Evolutionary conservation across 352 stramenopile species (phyloP).

Genomic region (Phytophthora colocasiae): DNA sequence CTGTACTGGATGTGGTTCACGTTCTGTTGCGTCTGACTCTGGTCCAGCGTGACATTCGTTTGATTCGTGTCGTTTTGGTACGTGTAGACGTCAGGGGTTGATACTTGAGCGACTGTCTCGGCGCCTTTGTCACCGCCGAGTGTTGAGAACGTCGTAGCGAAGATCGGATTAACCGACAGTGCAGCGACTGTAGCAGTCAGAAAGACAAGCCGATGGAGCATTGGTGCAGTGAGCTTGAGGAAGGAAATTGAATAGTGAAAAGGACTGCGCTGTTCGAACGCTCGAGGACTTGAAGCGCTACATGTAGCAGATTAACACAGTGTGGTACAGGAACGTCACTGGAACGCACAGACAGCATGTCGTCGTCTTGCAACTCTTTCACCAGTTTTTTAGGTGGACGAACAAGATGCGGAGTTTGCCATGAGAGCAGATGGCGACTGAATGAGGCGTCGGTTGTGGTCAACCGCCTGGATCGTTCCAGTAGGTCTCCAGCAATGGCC

Average conservation of each 20-base stretch:
- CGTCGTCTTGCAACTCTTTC: slow-evolving; percentile 10
- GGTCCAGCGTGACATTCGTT: slow-evolving; percentile 1
- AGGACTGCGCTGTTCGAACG: slow-evolving; percentile 21
- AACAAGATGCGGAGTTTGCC: slow-evolving; percentile 4
- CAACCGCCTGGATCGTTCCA: slow-evolving; percentile 12
- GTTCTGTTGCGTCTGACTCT: slow-evolving; percentile 15
- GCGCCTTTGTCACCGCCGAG: slow-evolving; percentile 12
- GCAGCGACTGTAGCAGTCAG: slow-evolving; percentile 14
- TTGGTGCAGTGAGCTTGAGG: slow-evolving; percentile 8
- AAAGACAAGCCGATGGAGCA: slow-evolving; percentile 25
- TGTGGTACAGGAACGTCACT: slow-evolving; percentile 3
- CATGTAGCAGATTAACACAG: slow-evolving; percentile 3
- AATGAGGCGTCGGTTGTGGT: slow-evolving; percentile 14
- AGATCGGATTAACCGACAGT: slow-evolving; percentile 5
- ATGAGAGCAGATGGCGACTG: slow-evolving; percentile 19
- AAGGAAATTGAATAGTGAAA: slow-evolving; percentile 25
- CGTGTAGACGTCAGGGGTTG: slow-evolving; percentile 6
- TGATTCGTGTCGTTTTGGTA: slow-evolving; percentile 14
- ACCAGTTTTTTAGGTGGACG: slow-evolving; percentile 28
- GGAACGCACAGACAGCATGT: background rate
- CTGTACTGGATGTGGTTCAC: slow-evolving; percentile 58
- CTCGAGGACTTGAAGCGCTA: slow-evolving; percentile 14
- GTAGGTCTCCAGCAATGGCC: background rate
- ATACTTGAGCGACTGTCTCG: slow-evolving; percentile 19
- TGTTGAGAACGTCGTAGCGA: slow-evolving; percentile 22